Base-by-base conservation (phyloP, 345 rosid genomes). In the Stellera chamaejasme region DNA sequence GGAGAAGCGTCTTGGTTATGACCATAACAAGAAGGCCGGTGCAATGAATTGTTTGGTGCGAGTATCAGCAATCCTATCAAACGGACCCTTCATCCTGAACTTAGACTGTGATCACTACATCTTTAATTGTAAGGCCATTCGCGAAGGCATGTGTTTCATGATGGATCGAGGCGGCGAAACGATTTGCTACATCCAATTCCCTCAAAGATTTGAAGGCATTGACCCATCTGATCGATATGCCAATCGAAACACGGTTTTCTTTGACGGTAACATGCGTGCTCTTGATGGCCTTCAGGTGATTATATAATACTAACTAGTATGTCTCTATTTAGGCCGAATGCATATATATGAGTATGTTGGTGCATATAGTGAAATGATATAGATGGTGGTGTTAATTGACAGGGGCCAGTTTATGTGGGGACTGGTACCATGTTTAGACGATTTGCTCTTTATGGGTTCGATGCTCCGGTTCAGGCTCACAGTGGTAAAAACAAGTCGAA, bases 71-170 rank as follows among this genome's bases (percentile, higher is more conserved):
- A 62, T 93, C 42, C 69, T 93, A 13, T 93, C 99, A 8, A 93
- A 93, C n/a, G 99, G 97, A 5, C 86, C 97, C 2, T 93, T 89
- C 73, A 93, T 89, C 13, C 94, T 93, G 44, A 93, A 93, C 69
- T 75, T 93, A 10, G 99, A 93, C 54, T 93, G 97, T n/a, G 99
- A 93, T 68, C 99, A 93, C 70, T 93, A 93, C 75, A 70, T 89
- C 43, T 77, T 81, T 71, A 93, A 93, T 59, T 89, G 92, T 66
- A 82, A 77, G 66, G 97, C 99, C 52, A 16, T 93, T 19, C 76
- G 96, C 2, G 99, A 93, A 73, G 99, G 99, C 46, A 89, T 93
- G 96, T 89, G 97, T 61, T 89, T 93, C 58, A 84, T 93, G 99
- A 79, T 93, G 99, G 99, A 93, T 45, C 66, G 82, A 65, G 96